These are phyloP conservation scores for Acacia crassicarpa DNA, from an alignment of 306 rosid genomes.

Conservation along the genomic window DNA sequence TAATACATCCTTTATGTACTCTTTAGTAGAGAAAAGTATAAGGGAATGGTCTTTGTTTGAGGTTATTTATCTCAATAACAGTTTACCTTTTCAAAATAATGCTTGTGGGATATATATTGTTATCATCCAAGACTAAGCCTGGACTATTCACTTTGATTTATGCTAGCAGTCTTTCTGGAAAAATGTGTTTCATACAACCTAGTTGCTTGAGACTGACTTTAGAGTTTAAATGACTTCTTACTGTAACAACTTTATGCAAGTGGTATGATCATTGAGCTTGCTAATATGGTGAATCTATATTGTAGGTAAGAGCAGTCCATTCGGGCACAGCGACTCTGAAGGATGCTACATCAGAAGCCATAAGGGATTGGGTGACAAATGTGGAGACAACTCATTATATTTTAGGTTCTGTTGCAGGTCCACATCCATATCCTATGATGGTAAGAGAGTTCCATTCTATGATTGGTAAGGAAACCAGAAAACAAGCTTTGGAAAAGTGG, in stretches of 20 bases:
- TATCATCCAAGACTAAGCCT: not conserved
- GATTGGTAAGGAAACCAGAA: slow-evolving; percentile 92
- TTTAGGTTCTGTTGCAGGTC: slow-evolving; percentile 98
- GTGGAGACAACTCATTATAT: slow-evolving; percentile 98
- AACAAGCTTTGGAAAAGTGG: slow-evolving; percentile 93
- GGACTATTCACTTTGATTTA: not conserved
- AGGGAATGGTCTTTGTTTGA: not conserved
- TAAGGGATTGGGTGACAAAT: slow-evolving; percentile 98
- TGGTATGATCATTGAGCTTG: slow-evolving; percentile 3
- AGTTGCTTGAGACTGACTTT: slow-evolving; percentile 12
- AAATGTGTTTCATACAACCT: slow-evolving; percentile 4
- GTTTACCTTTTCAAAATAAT: not conserved
- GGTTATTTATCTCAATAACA: not conserved
- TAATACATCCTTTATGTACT: slow-evolving; percentile 11
- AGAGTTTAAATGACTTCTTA: not conserved
- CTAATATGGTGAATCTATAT: slow-evolving; percentile 16
- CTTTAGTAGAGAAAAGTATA: not conserved
- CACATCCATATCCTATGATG: slow-evolving; percentile 99
- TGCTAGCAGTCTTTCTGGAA: slow-evolving; percentile 1
- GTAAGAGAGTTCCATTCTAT: slow-evolving; percentile 93
- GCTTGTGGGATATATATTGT: slow-evolving; percentile 7
- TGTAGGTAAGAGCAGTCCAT: slow-evolving; percentile 86
- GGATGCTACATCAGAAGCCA: slow-evolving; percentile 98
- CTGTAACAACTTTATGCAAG: not conserved
- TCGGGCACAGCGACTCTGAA: slow-evolving; percentile 95